Evolutionary conservation across 208 protist species (phyloP).

Genomic region (Acanthamoeba castellanii): DNA sequence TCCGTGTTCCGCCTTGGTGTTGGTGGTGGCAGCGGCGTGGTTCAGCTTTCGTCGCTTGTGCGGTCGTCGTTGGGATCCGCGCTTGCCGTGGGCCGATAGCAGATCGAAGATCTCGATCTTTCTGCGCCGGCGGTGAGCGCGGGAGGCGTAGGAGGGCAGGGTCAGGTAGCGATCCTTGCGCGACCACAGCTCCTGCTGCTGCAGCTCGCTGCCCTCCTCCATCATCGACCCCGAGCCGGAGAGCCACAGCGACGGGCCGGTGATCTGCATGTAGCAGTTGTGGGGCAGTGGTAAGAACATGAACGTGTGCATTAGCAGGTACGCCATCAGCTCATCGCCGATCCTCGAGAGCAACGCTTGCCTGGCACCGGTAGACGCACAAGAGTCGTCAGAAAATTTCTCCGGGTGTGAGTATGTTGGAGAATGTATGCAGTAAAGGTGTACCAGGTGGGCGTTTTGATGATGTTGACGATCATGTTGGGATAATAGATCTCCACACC

Average conservation of each 20-base stretch:
- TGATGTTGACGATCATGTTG: slow-evolving; percentile 65
- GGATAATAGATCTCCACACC: slow-evolving; percentile 71
- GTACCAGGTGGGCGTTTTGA: slow-evolving; percentile 63
- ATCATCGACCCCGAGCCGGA: slow-evolving; percentile 49
- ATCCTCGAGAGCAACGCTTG: slow-evolving; percentile 58
- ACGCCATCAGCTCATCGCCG: slow-evolving; percentile 53
- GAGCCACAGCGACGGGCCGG: slow-evolving; percentile 27
- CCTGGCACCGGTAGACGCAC: not conserved
- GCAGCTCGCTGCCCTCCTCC: slow-evolving; percentile 52
- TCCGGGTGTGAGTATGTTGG: not conserved
- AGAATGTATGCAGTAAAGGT: not conserved
- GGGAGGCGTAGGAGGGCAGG: slow-evolving; percentile 30
- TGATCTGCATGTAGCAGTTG: slow-evolving; percentile 75
- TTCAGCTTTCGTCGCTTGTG: not conserved
- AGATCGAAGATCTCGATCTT: not conserved
- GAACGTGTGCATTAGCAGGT: slow-evolving; percentile 70
- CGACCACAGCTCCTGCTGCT: slow-evolving; percentile 62
- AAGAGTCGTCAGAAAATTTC: not conserved
- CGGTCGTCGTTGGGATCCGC: not conserved
- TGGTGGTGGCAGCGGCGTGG: not conserved
- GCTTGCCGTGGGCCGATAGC: not conserved
- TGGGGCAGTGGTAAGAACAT: slow-evolving; percentile 64
- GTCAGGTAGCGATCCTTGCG: slow-evolving; percentile 45
- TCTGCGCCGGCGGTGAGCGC: not conserved
- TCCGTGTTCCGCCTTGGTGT: not conserved